Evolutionary conservation across 768 basidiomycete species (phyloP), one percentile per base, ranked within the genome.

Genomic region (Kwoniella europaea): DNA sequence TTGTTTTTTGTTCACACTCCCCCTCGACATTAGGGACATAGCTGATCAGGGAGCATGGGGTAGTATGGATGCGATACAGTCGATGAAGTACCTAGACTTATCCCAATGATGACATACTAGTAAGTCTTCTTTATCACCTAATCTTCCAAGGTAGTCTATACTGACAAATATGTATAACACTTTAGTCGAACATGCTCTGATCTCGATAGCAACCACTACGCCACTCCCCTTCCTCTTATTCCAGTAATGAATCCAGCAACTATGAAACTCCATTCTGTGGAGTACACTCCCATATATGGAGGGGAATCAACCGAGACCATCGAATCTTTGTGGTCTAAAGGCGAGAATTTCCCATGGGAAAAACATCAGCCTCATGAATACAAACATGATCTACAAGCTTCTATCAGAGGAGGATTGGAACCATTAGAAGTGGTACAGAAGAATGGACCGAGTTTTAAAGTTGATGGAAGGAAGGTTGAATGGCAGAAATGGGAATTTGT

Each of bases 401-500:
- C 61, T 46, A 22, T 67, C 18, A 16, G 66, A 42, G 44, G 16
- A 6, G 57, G 24, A 15, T n/a, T 67, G 13, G 58, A 67, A 56
- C 57, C 66, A 4, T 46, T 43, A 3, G 18, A 42, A 22, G 66
- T 67, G 10, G 35, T 60, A 5, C 66, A 67, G 57, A 54, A 27
- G 15, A 56, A 67, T 35, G 66, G 66, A 22, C 20, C 57, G 42
- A 69, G 82, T 15, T 80, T 82, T 9, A 55, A 29, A 83, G 86
- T 96, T 10, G 86, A 89, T 56, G 93, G 92, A 0, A 84, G 93
- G 75, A 88, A 88, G 15, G 81, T 94, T 16, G 90, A 92, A 79
- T 97, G 94, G 94, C 94, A 97, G 82, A 94, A 94, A 73, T 97
- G 94, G 94, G 92, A 90, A 82, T n/a, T 74, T 44, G 50, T 94